These are phyloP conservation scores for Zasmidium cellare DNA, from an alignment of 2,329 filamentous ascomycete species.

Conservation along the genomic window DNA sequence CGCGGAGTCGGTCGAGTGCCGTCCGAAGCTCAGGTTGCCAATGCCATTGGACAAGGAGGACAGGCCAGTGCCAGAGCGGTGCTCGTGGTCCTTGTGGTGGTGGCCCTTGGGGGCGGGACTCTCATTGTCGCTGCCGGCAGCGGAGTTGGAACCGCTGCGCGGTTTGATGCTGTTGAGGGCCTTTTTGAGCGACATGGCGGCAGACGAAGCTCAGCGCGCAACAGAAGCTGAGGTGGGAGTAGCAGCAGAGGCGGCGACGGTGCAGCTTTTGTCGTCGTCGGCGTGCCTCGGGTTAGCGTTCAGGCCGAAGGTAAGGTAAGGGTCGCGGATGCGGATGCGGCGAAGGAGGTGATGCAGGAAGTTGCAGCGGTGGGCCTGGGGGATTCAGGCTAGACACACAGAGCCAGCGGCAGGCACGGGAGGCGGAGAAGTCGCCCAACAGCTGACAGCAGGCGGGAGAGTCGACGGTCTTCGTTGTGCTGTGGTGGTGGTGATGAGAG, in stretches of 20 bases:
- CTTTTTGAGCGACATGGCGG: slow-evolving; percentile 45
- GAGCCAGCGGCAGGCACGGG: no score
- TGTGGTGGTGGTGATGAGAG: no score
- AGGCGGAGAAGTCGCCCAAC: no score
- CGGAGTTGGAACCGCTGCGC: slow-evolving; percentile 29
- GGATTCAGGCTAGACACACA: no score
- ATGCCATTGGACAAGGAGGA: slow-evolving; percentile 29
- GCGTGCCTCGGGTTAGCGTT: background rate
- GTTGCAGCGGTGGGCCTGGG: no score
- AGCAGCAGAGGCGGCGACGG: background rate
- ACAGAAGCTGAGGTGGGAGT: background rate
- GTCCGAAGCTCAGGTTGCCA: slow-evolving; percentile 7
- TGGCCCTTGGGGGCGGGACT: slow-evolving; percentile 13
- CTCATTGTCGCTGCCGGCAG: slow-evolving; percentile 21
- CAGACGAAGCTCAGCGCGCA: background rate
- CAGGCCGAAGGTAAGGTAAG: background rate
- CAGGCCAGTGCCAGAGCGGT: slow-evolving; percentile 24
- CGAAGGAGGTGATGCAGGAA: background rate
- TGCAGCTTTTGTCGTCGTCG: background rate
- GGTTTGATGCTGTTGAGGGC: slow-evolving; percentile 46
- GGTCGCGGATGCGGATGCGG: background rate
- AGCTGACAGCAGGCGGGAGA: no score
- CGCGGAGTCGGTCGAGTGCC: slow-evolving; percentile 19
- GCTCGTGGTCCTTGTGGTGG: background rate
- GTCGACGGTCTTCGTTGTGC: no score